Conservation (phyloP, 2,329 filamentous ascomycete genomes). For the Rutstroemia sp. region DNA sequence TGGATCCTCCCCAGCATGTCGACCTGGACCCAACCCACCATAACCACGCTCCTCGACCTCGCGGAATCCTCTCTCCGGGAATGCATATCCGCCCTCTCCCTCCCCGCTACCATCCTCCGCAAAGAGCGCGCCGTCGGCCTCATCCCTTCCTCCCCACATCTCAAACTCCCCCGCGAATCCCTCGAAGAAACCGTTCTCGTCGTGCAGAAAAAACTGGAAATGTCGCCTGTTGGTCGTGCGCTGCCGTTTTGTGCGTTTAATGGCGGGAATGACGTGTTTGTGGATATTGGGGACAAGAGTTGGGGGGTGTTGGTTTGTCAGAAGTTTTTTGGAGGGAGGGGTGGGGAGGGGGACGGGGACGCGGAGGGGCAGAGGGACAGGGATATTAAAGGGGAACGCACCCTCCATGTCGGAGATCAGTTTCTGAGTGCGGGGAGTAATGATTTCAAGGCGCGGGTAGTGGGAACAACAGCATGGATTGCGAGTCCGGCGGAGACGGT, state of each 20-base stretch:
- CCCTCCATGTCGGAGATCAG: slow-evolving; percentile 92
- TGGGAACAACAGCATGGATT: slow-evolving; percentile 95
- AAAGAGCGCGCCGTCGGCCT: slow-evolving; percentile 86
- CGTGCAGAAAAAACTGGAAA: slow-evolving; percentile 85
- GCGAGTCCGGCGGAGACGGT: slow-evolving; percentile 89
- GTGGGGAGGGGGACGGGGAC: slow-evolving; percentile 1
- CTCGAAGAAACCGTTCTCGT: slow-evolving; percentile 94
- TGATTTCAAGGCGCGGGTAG: slow-evolving; percentile 89
- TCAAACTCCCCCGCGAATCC: slow-evolving; percentile 74
- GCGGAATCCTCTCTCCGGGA: slow-evolving; percentile 79
- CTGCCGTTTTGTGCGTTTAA: slow-evolving; percentile 98
- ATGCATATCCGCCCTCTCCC: slow-evolving; percentile 69
- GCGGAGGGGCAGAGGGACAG: slow-evolving; percentile 22
- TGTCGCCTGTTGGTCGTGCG: slow-evolving; percentile 57
- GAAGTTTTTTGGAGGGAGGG: slow-evolving; percentile 68
- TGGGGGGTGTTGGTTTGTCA: slow-evolving; percentile 94
- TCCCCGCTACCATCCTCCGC: slow-evolving; percentile 73
- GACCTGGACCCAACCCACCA: slow-evolving; percentile 68
- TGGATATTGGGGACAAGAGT: slow-evolving; percentile 96
- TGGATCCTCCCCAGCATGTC: slow-evolving; percentile 78
- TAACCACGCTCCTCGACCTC: slow-evolving; percentile 75
- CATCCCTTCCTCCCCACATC: slow-evolving; percentile 53
- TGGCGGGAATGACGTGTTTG: slow-evolving; percentile 94
- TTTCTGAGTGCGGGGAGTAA: slow-evolving; percentile 93
- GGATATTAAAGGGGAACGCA: slow-evolving; percentile 49